Percentiles rank a stretch among this genome's conserved stretches.
phyloP scores from a whole-genome alignment of 495 filamentous ascomycete species.

The Aspergillus carlsbadensis region DNA sequence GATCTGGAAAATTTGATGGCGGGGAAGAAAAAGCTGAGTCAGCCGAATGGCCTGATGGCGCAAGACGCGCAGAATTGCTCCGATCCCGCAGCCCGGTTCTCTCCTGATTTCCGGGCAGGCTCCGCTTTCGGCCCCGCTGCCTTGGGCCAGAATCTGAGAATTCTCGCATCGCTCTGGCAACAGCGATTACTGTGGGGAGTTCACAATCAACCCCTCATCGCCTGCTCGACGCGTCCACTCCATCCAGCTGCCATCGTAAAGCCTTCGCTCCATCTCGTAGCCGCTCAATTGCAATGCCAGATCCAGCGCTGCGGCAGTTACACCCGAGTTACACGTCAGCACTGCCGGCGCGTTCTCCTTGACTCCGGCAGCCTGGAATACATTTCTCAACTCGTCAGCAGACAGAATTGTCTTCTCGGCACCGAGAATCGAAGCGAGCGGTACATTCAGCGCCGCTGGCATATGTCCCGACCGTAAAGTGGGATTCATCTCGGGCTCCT shows the following conservation, averaged over 20 bases:
- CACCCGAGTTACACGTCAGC: constrained; percentile 36
- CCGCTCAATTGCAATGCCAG: constrained; percentile 24
- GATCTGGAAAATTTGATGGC: constrained; percentile 1
- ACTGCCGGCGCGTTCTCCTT: constrained; percentile 14
- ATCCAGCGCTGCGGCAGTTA: constrained; percentile 31
- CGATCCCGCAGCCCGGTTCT: too few relatives aligned
- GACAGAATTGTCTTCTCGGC: constrained; percentile 17
- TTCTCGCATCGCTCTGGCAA: not conserved
- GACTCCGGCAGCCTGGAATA: constrained; percentile 26
- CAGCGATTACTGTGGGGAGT: not conserved
- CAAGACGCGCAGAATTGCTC: not conserved
- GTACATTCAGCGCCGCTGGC: constrained; percentile 30
- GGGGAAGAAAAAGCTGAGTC: not conserved
- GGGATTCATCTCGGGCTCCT: constrained; percentile 8
- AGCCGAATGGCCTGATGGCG: not conserved
- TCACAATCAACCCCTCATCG: constrained; percentile 12
- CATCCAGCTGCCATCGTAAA: constrained; percentile 41
- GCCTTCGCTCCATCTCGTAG: constrained; percentile 14
- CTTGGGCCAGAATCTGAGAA: not conserved
- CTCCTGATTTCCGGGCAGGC: too few relatives aligned
- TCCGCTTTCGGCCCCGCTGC: not conserved
- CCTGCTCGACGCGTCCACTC: constrained; percentile 30
- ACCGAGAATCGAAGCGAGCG: constrained; percentile 24
- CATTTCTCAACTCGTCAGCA: constrained; percentile 9
- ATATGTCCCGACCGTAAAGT: constrained; percentile 31